Percentiles rank a stretch among this genome's conserved stretches.
Evolutionary conservation across 345 rosid species (phyloP).

Genomic region (Populus euphratica): DNA sequence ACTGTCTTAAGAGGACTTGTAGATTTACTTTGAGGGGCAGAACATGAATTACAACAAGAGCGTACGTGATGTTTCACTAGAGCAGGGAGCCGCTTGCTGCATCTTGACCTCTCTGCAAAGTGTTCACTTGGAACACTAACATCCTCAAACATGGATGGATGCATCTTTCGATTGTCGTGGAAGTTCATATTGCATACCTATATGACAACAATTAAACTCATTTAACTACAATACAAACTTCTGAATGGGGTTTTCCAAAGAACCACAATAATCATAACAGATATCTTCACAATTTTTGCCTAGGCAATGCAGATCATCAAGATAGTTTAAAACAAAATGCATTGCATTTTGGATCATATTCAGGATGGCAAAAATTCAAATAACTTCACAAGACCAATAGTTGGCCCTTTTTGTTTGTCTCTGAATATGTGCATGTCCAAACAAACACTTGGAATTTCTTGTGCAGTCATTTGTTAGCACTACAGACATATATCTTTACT

Average conservation of each 20-base stretch:
- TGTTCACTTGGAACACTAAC: constrained; percentile 4
- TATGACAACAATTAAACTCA: not conserved
- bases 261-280: not conserved
- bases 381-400: not conserved
- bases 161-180: constrained; percentile 55
- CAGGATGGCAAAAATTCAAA: not conserved
- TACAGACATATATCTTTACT: not conserved
- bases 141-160: constrained; percentile 57
- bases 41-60: constrained; percentile 36
- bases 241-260: not conserved
- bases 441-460: not conserved
- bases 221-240: not conserved
- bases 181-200: constrained; percentile 18
- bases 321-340: not conserved
- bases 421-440: not conserved
- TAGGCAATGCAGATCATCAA: not conserved
- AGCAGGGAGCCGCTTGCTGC: constrained; percentile 14
- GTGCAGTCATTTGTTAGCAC: not conserved
- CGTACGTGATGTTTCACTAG: constrained; percentile 17
- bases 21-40: constrained; percentile 23
- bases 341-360: not conserved
- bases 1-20: constrained; percentile 14
- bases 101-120: constrained; percentile 27
- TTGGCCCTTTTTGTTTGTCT: not conserved
- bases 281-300: not conserved